phyloP scores from a whole-genome alignment of 2,329 filamentous ascomycete genomes.

The Colletotrichum scovillei region DNA sequence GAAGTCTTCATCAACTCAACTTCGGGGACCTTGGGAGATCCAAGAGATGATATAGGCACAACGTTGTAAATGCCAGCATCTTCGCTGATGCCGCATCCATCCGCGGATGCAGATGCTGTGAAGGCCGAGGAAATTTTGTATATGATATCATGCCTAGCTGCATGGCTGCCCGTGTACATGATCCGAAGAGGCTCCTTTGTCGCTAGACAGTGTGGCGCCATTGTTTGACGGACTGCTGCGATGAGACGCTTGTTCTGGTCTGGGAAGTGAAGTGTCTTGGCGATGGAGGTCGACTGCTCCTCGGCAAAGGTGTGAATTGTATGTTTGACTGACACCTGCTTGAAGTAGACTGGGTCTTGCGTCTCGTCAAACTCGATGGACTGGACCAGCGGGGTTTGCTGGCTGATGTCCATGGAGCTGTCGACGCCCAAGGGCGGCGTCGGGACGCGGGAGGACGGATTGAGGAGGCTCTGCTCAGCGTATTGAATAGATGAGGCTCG shows the following conservation, averaged over 20 bases:
- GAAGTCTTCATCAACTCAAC: constrained; percentile 64
- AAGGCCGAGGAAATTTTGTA: constrained; percentile 62
- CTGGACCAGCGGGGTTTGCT: constrained; percentile 36
- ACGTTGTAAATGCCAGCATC: constrained; percentile 61
- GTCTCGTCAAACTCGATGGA: constrained; percentile 61
- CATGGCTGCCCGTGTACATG: constrained; percentile 59
- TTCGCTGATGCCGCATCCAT: constrained; percentile 22
- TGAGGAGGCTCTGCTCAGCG: constrained; percentile 59
- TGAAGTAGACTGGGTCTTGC: constrained; percentile 44
- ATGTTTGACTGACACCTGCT: constrained; percentile 58
- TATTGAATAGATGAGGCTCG: constrained; percentile 57
- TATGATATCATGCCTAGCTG: constrained; percentile 53
- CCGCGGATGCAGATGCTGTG: constrained; percentile 50
- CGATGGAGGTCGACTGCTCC: constrained; percentile 50
- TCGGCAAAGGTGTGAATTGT: constrained; percentile 56
- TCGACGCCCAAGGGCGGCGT: constrained; percentile 19
- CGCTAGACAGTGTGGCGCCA: constrained; percentile 57
- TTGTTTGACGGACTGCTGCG: constrained; percentile 59
- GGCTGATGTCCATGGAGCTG: constrained; percentile 38
- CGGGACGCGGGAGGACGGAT: constrained; percentile 47
- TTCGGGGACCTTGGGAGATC: constrained; percentile 56
- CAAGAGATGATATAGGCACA: constrained; percentile 61
- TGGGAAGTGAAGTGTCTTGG: constrained; percentile 44
- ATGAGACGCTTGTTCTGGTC: constrained; percentile 50
- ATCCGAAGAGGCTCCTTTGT: constrained; percentile 59